These are phyloP conservation scores for Mycena sanguinolenta DNA, from an alignment of 768 basidiomycete genomes.

Conservation along the genomic window DNA sequence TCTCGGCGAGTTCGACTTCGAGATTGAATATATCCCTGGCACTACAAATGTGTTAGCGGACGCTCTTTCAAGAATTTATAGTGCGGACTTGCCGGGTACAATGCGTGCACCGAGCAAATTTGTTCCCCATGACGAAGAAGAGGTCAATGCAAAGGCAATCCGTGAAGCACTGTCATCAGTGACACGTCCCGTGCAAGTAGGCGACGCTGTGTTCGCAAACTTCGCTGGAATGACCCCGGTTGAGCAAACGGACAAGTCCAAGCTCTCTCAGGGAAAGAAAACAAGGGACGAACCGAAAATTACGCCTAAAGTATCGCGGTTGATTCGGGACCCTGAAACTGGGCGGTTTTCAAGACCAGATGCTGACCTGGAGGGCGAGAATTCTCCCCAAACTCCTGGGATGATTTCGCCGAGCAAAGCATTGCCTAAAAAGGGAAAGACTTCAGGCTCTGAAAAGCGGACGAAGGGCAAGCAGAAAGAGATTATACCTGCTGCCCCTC, in stretches of 20 bases:
- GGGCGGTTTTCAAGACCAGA: too few relatives aligned
- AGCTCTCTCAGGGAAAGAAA: background rate
- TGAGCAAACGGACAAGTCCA: background rate
- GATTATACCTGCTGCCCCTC: too few relatives aligned
- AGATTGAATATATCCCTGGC: too few relatives aligned
- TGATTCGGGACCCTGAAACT: too few relatives aligned
- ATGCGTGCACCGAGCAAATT: slow-evolving; percentile 30
- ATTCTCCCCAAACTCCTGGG: too few relatives aligned
- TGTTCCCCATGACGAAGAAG: slow-evolving; percentile 4
- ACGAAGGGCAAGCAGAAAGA: background rate
- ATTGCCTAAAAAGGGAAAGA: too few relatives aligned
- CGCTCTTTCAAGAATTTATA: slow-evolving; percentile 43
- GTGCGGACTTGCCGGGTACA: slow-evolving; percentile 26
- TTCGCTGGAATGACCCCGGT: background rate
- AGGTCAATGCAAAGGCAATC: background rate
- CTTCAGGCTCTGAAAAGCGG: too few relatives aligned
- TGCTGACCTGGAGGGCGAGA: too few relatives aligned
- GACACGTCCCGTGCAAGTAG: slow-evolving; percentile 8
- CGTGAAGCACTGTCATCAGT: background rate
- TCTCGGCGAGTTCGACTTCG: slow-evolving; percentile 37
- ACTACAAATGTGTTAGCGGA: slow-evolving; percentile 52
- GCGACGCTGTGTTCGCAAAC: background rate
- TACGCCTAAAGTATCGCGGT: too few relatives aligned
- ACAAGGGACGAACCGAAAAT: too few relatives aligned
- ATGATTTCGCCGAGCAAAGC: too few relatives aligned